Evolutionary conservation across 2,329 filamentous ascomycete genomes (phyloP), one percentile per base, ranked within the genome.

Genomic region (Verticillium dahliae): DNA sequence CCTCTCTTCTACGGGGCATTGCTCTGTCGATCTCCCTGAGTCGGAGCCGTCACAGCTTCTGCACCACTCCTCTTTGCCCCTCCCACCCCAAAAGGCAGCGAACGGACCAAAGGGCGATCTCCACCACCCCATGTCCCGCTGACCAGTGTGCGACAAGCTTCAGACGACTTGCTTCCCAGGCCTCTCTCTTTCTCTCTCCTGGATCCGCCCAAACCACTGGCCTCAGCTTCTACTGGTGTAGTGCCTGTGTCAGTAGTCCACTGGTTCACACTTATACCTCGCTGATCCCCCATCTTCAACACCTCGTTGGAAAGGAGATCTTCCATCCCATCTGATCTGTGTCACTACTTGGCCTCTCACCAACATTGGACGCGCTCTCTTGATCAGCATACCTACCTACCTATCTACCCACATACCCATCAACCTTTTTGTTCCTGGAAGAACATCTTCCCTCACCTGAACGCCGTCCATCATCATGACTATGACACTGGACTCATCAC

Each of bases 401-500:
- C 64, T 63, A 33, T 31, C 27, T 76, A 70, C 58, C 67, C 66
- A 72, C 66, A 64, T 63, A 72, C 66, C 64, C 63, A 45, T 67
- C 58, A 64, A 69, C 59, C 69, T 69, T 64, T 62, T 65, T 62
- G 27, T 31, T 31, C 27, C 55, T 37, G 35, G 64, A 60, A 62
- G 62, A 58, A 55, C 50, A 58, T 60, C 59, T 59, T 57, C 50
- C 54, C 18, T 22, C 18, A 22, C 13, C 41, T n/a, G 56, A 60
- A 55, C 54, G 27, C 35, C 56, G 55, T 56, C 52, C 54, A 38
- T 63, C 79, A 86, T 76, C 76, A 97, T 97, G 92, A 95, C 92
- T 80, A 96, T 97, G 92, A 91, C 93, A 76, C 86, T 97, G 81
- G 92, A 97, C 80, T 87, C 87, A 72, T 90, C 92, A 76, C 92